Percentiles rank a stretch among this genome's conserved stretches.
Conservation (phyloP, 116 monocot genomes). For the Cymodocea nodosa region DNA sequence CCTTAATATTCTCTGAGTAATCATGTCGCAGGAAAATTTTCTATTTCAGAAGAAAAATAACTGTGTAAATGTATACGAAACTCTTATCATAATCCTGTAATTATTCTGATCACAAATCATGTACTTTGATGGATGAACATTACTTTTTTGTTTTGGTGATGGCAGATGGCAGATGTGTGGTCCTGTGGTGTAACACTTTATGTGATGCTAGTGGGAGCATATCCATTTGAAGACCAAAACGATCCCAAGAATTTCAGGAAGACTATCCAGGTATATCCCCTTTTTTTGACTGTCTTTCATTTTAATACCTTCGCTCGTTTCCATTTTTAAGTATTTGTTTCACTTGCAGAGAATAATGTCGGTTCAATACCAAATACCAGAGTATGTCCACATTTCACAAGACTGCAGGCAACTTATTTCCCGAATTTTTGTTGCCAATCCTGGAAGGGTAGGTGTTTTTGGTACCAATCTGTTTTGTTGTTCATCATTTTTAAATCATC, state of each 20-base stretch:
- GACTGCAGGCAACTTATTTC: slow-evolving; percentile 68
- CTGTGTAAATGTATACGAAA: too few species aligned
- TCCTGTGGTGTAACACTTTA: slow-evolving; percentile 91
- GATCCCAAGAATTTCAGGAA: slow-evolving; percentile 90
- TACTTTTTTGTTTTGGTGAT: background rate
- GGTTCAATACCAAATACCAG: slow-evolving; percentile 77
- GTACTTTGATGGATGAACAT: too few species aligned
- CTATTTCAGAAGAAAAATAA: too few species aligned
- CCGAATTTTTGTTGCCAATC: slow-evolving; percentile 66
- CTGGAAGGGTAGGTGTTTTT: slow-evolving; percentile 31
- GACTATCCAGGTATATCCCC: slow-evolving; percentile 49
- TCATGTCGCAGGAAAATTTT: too few species aligned
- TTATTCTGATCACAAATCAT: too few species aligned
- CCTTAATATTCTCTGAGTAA: too few species aligned
- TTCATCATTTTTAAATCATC: background rate
- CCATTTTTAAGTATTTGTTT: background rate
- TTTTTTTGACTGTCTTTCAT: background rate
- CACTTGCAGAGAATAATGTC: slow-evolving; percentile 59
- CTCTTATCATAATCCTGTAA: too few species aligned
- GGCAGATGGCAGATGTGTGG: slow-evolving; percentile 71
- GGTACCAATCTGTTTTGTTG: background rate
- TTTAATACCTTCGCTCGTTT: background rate
- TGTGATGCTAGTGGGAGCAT: slow-evolving; percentile 92
- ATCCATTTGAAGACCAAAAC: slow-evolving; percentile 86
- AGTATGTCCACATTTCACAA: slow-evolving; percentile 68